These are phyloP conservation scores for Cyberlindnera galapagoensis DNA, from an alignment of 805 yeast genomes.

Conservation along the genomic window DNA sequence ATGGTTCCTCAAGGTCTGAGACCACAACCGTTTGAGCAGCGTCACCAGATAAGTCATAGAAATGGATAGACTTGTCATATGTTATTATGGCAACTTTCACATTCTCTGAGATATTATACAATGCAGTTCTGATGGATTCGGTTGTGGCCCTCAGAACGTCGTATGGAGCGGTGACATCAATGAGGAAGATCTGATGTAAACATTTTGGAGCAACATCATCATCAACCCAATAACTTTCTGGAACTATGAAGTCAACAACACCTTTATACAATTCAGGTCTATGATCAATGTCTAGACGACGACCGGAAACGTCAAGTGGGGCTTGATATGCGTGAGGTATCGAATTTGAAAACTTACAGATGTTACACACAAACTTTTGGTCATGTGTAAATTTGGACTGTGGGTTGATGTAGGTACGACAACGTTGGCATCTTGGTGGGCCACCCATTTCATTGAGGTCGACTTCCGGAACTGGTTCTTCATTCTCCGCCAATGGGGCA, in stretches of 20 bases:
- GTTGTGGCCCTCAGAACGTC: slow-evolving; percentile 59
- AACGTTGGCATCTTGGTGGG: slow-evolving; percentile 86
- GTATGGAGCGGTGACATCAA: slow-evolving; percentile 62
- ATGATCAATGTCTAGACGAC: slow-evolving; percentile 53
- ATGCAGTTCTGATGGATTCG: slow-evolving; percentile 62
- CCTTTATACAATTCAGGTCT: slow-evolving; percentile 80
- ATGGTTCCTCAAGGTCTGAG: slow-evolving; percentile 69
- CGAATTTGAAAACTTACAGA: slow-evolving; percentile 72
- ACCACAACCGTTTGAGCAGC: slow-evolving; percentile 54
- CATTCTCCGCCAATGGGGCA: slow-evolving; percentile 49
- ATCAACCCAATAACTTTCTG: slow-evolving; percentile 57
- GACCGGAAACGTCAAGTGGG: slow-evolving; percentile 53
- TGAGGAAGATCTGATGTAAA: slow-evolving; percentile 62
- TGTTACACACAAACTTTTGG: slow-evolving; percentile 69
- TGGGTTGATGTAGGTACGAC: slow-evolving; percentile 88
- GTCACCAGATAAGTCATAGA: slow-evolving; percentile 57
- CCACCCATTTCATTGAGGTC: slow-evolving; percentile 50
- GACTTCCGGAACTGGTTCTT: slow-evolving; percentile 56
- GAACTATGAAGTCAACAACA: slow-evolving; percentile 79
- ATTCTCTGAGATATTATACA: slow-evolving; percentile 12
- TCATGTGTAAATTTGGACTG: slow-evolving; percentile 59
- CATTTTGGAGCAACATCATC: slow-evolving; percentile 36
- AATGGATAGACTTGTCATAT: slow-evolving; percentile 65
- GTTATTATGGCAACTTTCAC: slow-evolving; percentile 62
- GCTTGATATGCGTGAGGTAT: slow-evolving; percentile 64